Base-by-base conservation (phyloP, 139 green algal genomes). In the Tetradesmus lagerheimii region DNA sequence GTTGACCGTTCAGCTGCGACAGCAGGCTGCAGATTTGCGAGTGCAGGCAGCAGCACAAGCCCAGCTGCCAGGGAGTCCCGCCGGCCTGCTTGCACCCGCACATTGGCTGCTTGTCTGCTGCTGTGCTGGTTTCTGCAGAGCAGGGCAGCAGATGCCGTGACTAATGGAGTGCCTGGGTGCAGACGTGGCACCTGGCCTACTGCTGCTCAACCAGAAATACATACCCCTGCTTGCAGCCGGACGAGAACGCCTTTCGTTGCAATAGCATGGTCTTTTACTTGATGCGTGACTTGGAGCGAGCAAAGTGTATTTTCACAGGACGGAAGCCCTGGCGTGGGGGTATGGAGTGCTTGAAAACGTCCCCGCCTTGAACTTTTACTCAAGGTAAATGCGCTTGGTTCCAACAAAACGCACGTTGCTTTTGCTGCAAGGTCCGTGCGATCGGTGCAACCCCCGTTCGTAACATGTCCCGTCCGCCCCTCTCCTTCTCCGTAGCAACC, bases 51-150 rank as follows among this genome's bases (percentile, higher is more conserved):
- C 79, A 93, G n/a, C 16, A 74, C 43, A n/a, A 47, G 35, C 4
- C 35, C 86, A 35, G 78, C 86, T 16, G 85, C 71, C 37, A 93
- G 35, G 9, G 88, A 37, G 27, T 75, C 50, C 25, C 90, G 80
- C 47, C 90, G 83, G 47, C 57, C 77, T 41, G 77, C 37, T 43
- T 41, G 35, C 9, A 43, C 35, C 41, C 35, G 35, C 77, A 83
- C 77, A 83, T 83, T 45, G 39, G 25, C 77, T 20, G 77, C 77
- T 83, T 14, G 35, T 35, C 29, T 34, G 18, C 25, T 47, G 15
- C 14, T 71, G 1, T 71, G 57, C 57, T 71, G 57, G 23, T n/a
- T 31, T 23, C 57, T 71, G 57, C 57, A 71, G n/a, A 31, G 23
- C 23, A n/a, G 57, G n/a, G 57, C 57, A 71, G 57, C 57, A 71